Percentiles rank a stretch among this genome's conserved stretches.
Evolutionary conservation across 139 green algal species (phyloP).

Genomic region (Micractinium conductrix): DNA sequence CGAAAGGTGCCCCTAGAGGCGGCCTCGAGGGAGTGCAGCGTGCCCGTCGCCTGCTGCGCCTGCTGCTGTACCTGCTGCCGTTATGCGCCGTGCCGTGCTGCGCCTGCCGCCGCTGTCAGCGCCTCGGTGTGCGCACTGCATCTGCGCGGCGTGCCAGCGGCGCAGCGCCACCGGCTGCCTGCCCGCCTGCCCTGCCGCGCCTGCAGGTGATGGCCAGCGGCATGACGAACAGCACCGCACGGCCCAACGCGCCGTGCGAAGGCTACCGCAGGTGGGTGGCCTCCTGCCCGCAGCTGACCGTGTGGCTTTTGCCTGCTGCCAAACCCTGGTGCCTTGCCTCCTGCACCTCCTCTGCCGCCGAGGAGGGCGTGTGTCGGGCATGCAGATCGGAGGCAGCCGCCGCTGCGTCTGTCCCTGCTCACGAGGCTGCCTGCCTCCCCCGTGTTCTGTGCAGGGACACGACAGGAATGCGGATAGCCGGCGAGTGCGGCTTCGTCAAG

Average conservation of each 20-base stretch:
- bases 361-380: too few relatives aligned
- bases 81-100: neutral
- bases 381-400: neutral
- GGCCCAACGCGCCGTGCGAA: neutral
- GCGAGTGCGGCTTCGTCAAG: too few relatives aligned
- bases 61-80: neutral
- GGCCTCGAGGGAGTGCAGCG: neutral
- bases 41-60: neutral
- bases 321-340: too few relatives aligned
- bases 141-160: too few relatives aligned
- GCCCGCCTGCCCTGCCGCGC: neutral
- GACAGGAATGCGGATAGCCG: too few relatives aligned
- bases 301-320: too few relatives aligned
- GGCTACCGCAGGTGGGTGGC: slow-evolving; percentile 4
- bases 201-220: slow-evolving; percentile 16
- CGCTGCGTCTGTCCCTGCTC: neutral
- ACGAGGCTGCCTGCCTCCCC: neutral
- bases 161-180: neutral
- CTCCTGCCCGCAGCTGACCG: neutral
- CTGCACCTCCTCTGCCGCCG: too few relatives aligned
- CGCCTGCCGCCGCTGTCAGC: too few relatives aligned
- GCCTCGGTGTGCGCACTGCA: neutral
- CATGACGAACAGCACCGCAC: slow-evolving; percentile 24
- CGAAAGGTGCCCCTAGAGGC: too few relatives aligned
- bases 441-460: neutral